phyloP scores from a whole-genome alignment of 1,139 yeast species.

The Suhomyces chickasaworum region DNA sequence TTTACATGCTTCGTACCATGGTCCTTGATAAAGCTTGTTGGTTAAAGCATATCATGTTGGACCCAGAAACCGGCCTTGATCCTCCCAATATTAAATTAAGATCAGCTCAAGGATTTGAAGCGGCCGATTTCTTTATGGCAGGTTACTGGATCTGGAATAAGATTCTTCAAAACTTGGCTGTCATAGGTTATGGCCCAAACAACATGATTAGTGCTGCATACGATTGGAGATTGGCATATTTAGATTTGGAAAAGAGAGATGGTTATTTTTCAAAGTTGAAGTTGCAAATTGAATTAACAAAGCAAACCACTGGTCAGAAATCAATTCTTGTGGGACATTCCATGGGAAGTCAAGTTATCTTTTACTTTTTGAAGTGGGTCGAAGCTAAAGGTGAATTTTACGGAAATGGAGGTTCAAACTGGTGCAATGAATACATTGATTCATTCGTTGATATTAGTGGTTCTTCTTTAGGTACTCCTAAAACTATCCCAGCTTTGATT shows the following conservation, averaged over 20 bases:
- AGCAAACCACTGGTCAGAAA: conserved; percentile 61
- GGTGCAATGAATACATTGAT: conserved; percentile 86
- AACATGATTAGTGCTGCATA: conserved; percentile 89
- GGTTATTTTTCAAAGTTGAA: conserved; percentile 79
- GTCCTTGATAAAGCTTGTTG: conserved; percentile 88
- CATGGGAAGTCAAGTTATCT: conserved; percentile 91
- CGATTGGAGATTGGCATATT: conserved; percentile 92
- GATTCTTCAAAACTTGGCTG: conserved; percentile 87
- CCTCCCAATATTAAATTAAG: conserved; percentile 79
- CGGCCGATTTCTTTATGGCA: conserved; percentile 93
- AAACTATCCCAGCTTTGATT: conserved; percentile 83
- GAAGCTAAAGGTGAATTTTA: conserved; percentile 78
- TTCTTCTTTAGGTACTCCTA: conserved; percentile 87
- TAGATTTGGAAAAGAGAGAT: conserved; percentile 86
- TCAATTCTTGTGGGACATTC: conserved; percentile 87
- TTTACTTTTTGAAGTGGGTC: conserved; percentile 91
- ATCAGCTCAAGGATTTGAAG: conserved; percentile 96
- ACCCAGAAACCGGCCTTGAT: conserved; percentile 88
- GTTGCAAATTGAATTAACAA: conserved; percentile 61
- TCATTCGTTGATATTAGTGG: conserved; percentile 88
- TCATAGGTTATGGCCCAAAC: conserved; percentile 89
- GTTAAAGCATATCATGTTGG: conserved; percentile 88
- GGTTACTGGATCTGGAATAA: conserved; percentile 99
- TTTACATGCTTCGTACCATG: conserved; percentile 93
- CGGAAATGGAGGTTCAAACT: conserved; percentile 84